A percentile compares a stretch with the other conserved stretches of the same genome.
These are phyloP conservation scores for Kurtzmaniella quercitrusa DNA, from an alignment of 1,139 yeast genomes.

Conservation along the genomic window DNA sequence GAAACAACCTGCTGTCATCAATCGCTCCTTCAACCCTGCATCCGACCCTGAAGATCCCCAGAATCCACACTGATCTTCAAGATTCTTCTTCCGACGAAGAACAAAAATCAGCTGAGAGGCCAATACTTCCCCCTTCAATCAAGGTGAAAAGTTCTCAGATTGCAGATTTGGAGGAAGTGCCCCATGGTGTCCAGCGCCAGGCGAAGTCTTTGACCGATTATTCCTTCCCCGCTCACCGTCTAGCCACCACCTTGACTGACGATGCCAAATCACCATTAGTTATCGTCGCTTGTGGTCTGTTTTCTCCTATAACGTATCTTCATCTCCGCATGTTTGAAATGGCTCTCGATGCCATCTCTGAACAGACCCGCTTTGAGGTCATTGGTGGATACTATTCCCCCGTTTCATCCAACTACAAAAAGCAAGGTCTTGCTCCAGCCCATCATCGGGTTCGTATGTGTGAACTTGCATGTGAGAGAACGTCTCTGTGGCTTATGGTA, in stretches of 20 bases:
- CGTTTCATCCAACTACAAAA: slow-evolving; percentile 88
- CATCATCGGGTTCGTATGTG: slow-evolving; percentile 95
- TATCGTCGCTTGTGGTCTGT: slow-evolving; percentile 95
- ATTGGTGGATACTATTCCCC: slow-evolving; percentile 98
- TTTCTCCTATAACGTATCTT: slow-evolving; percentile 90
- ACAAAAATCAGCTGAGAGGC: slow-evolving; percentile 7
- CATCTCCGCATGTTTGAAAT: slow-evolving; percentile 97
- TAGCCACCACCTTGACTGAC: slow-evolving; percentile 68
- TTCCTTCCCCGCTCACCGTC: slow-evolving; percentile 79
- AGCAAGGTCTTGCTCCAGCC: slow-evolving; percentile 88
- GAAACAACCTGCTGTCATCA: background rate
- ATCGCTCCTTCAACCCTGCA: background rate
- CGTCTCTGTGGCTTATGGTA: slow-evolving; percentile 97
- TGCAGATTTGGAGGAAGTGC: slow-evolving; percentile 95
- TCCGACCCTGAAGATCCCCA: slow-evolving; percentile 36
- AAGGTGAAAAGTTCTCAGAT: slow-evolving; percentile 63
- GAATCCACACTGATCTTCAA: slow-evolving; percentile 37
- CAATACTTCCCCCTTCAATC: slow-evolving; percentile 39
- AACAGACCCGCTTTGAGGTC: slow-evolving; percentile 89
- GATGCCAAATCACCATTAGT: slow-evolving; percentile 84
- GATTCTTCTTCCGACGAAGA: slow-evolving; percentile 33
- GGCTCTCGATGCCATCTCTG: slow-evolving; percentile 94
- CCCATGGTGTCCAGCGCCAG: slow-evolving; percentile 87
- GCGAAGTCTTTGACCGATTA: slow-evolving; percentile 66
- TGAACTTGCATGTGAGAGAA: slow-evolving; percentile 95